Base-by-base conservation (phyloP, 2,329 filamentous ascomycete genomes). In the Colletotrichum zoysiae region DNA sequence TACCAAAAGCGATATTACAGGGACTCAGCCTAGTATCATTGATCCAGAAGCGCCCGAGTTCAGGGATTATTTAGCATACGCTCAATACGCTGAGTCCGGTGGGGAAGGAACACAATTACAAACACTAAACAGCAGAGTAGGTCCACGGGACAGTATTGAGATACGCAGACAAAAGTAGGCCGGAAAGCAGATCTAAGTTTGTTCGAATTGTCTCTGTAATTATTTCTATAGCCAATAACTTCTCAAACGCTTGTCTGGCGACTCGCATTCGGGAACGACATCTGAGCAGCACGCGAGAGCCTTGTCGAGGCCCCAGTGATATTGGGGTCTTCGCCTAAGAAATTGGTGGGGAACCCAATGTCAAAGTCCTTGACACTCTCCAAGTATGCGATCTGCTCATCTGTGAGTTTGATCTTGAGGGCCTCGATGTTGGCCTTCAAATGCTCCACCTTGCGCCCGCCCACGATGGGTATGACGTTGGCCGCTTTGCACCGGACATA, bases 351-450 rank as follows among this genome's bases (percentile, higher is more conserved):
- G 78, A 89, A 91, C 0, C 89, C 89, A 40, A 84, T 40, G 30
- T 90, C 86, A 71, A 91, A 91, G 1, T 82, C 77, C 65, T 81
- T 80, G 3, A 87, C 85, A 5, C 77, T 78, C 74, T 91, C 88
- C 74, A 91, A 86, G 72, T 86, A 84, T 20, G 81, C 78, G 11
- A 91, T 81, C 66, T 91, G 87, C 23, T 87, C 83, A 0, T 85
- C 80, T 0, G 83, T 84, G 64, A 91, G 79, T 40, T 78, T 75
- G 50, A 91, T 78, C 3, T 77, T 82, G 66, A 91, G 76, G 0
- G 87, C 88, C 75, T 86, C 81, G 65, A 91, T 88, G 76, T 90
- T 91, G n/a, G 83, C 82, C 71, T 83, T 77, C 33, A 89, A 76
- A 67, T 89, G 86, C 75, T 87, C 85, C 23, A 87, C 76, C 75